Percentiles rank a stretch among this genome's conserved stretches.
Conservation (phyloP, 805 yeast species). For the Candida ipomoeae region DNA sequence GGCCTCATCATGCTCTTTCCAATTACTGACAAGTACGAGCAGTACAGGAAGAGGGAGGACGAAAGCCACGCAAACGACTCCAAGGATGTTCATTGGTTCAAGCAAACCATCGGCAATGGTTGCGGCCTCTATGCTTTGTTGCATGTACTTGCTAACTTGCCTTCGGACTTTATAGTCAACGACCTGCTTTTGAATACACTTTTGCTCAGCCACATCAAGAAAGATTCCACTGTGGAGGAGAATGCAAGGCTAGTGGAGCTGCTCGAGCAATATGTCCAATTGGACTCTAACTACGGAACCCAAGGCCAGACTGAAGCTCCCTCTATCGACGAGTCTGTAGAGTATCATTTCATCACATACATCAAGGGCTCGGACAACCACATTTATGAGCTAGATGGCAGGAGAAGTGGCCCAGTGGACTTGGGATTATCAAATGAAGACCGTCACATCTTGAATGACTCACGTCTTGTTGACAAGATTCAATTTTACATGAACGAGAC, state of each 20-base stretch:
- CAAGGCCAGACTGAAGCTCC: conserved; percentile 72
- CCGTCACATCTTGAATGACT: conserved; percentile 51
- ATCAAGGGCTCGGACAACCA: conserved; percentile 53
- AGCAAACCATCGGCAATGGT: conserved; percentile 80
- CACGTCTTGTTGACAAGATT: conserved; percentile 50
- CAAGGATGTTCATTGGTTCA: conserved; percentile 62
- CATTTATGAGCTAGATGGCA: conserved; percentile 84
- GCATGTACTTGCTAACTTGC: conserved; percentile 51
- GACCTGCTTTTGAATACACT: conserved; percentile 29
- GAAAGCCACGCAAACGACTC: conserved; percentile 24
- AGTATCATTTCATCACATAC: conserved; percentile 76
- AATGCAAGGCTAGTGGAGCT: conserved; percentile 43
- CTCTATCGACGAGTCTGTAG: conserved; percentile 44
- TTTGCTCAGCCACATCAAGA: conserved; percentile 21
- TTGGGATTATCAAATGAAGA: conserved; percentile 44
- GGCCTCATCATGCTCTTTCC: conserved; percentile 84
- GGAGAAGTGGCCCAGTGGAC: conserved; percentile 71
- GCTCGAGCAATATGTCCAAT: conserved; percentile 38
- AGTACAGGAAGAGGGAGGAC: conserved; percentile 42
- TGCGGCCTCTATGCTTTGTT: conserved; percentile 90
- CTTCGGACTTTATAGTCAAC: conserved; percentile 40
- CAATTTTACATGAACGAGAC: conserved; percentile 63
- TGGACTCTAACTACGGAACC: conserved; percentile 43
- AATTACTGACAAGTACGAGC: conserved; percentile 58
- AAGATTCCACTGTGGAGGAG: conserved; percentile 25